Evolutionary conservation across 163 green algal genomes (phyloP).

Genomic region (Coccomyxa subellipsoidea): DNA sequence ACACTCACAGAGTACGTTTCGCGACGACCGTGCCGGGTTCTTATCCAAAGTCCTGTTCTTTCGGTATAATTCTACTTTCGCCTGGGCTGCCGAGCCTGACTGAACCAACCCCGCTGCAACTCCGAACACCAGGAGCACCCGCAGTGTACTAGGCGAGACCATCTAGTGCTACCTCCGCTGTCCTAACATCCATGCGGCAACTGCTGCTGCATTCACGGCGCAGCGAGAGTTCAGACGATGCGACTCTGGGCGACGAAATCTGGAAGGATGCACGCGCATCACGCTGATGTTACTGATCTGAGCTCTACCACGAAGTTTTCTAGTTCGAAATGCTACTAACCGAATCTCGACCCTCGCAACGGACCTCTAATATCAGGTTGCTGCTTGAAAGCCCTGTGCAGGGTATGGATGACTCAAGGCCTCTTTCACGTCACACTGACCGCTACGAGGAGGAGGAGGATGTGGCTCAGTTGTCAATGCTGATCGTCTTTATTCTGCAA

Average conservation of each 20-base stretch:
- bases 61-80: neutral
- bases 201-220: neutral
- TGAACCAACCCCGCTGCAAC: neutral
- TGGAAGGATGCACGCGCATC: neutral
- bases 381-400: too few relatives aligned
- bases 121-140: neutral
- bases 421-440: too few relatives aligned
- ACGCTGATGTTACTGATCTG: neutral
- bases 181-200: neutral
- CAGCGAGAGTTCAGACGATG: neutral
- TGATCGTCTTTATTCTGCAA: too few relatives aligned
- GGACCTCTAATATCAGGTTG: too few relatives aligned
- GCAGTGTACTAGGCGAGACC: neutral
- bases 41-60: constrained; percentile 1
- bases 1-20: constrained; percentile 3
- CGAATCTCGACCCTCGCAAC: too few relatives aligned
- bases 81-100: neutral
- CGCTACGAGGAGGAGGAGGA: too few relatives aligned
- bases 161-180: neutral
- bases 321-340: too few relatives aligned
- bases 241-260: neutral
- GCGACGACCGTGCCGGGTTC: neutral
- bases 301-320: too few relatives aligned
- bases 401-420: too few relatives aligned
- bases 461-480: too few relatives aligned